A percentile compares a stretch with the other conserved stretches of the same genome.
Conservation (phyloP, 2,329 filamentous ascomycete genomes). For the Rachicladosporium sp. region DNA sequence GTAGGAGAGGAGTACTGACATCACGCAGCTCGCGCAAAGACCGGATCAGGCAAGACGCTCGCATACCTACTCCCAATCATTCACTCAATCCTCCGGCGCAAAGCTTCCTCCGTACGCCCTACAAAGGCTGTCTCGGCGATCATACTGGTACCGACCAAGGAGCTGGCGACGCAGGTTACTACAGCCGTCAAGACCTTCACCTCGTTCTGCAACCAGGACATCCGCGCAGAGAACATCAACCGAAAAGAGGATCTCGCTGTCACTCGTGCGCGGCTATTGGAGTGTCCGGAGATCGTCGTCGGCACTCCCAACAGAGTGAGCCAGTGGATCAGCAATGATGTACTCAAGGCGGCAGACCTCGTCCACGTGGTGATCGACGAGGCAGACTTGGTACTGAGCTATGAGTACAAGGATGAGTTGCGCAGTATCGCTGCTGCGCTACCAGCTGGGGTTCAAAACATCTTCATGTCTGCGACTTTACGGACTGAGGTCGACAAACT, state of each 20-base stretch:
- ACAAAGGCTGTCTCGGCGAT: conserved; percentile 53
- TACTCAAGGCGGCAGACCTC: conserved; percentile 58
- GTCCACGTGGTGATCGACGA: conserved; percentile 81
- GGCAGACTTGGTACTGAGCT: conserved; percentile 83
- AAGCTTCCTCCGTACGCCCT: conserved; percentile 43
- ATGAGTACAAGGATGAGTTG: conserved; percentile 86
- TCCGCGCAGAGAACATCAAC: conserved; percentile 74
- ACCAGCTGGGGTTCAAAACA: conserved; percentile 76
- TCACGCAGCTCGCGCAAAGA: conserved; percentile 68
- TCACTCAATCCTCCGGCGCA: conserved; percentile 68
- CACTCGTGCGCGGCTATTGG: conserved; percentile 72
- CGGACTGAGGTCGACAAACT: conserved; percentile 76
- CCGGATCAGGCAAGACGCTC: conserved; percentile 94
- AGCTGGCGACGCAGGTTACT: conserved; percentile 83
- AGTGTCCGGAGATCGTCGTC: conserved; percentile 77
- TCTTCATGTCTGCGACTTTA: conserved; percentile 88
- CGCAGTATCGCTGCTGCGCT: conserved; percentile 64
- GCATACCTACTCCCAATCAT: conserved; percentile 87
- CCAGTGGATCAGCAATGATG: conserved; percentile 60
- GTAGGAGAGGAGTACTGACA: conserved; percentile 7
- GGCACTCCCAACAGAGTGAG: conserved; percentile 80
- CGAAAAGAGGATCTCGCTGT: conserved; percentile 84
- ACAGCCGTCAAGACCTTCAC: conserved; percentile 67
- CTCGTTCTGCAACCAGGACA: conserved; percentile 71
- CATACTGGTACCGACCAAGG: conserved; percentile 85